Percentiles rank a stretch among this genome's conserved stretches.
Conservation (phyloP, 2,329 filamentous ascomycete genomes). For the Colletotrichum tamarilloi region DNA sequence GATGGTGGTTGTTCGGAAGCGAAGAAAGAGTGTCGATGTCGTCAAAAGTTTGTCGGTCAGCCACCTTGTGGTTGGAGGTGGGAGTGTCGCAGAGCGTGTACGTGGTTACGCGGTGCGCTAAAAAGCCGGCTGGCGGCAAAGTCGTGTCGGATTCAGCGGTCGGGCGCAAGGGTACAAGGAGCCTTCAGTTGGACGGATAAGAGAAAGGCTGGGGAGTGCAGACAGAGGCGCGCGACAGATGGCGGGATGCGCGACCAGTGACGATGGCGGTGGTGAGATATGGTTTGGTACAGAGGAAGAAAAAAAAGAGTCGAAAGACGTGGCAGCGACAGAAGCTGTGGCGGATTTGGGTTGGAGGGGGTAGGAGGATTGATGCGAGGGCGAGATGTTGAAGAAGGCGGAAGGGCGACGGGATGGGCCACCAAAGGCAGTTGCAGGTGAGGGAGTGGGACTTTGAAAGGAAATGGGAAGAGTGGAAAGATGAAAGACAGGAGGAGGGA, state of each 20-base stretch:
- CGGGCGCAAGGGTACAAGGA: not conserved
- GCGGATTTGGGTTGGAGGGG: not conserved
- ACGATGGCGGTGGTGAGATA: not conserved
- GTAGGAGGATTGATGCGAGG: not conserved
- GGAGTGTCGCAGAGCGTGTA: not conserved
- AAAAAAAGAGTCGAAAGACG: constrained; percentile 12
- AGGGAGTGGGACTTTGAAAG: constrained; percentile 13
- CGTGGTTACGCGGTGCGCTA: constrained; percentile 37
- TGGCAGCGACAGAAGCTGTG: constrained; percentile 6
- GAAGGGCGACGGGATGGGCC: constrained; percentile 11
- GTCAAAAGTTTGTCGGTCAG: constrained; percentile 44
- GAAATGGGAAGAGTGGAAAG: constrained; percentile 11
- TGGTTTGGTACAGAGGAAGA: constrained; percentile 8
- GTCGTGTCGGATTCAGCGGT: constrained; percentile 19
- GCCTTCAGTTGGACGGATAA: constrained; percentile 20
- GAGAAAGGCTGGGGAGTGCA: constrained; percentile 3
- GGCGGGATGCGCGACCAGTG: not conserved
- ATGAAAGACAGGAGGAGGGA: constrained; percentile 2
- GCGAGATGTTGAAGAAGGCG: constrained; percentile 8
- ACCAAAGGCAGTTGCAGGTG: constrained; percentile 18
- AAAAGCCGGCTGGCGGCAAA: constrained; percentile 17
- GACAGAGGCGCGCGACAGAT: not conserved
- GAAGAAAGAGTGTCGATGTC: constrained; percentile 35
- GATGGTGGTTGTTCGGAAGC: constrained; percentile 33
- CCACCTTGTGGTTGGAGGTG: constrained; percentile 38